phyloP scores from a whole-genome alignment of 306 rosid genomes.

The Trichosanthes truncata region DNA sequence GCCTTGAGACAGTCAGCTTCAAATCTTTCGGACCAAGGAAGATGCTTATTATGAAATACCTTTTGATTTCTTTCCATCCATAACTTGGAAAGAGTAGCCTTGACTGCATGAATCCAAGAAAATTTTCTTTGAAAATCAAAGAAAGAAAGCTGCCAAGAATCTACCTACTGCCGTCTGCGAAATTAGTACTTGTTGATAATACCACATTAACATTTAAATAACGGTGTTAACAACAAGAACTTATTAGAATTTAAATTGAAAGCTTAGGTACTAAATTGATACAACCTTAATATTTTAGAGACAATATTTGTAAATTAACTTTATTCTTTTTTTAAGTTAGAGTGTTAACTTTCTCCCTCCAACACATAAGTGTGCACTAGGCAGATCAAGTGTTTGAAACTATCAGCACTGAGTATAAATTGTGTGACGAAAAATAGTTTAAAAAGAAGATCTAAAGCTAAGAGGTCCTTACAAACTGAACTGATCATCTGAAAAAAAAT shows the following conservation, averaged over 20 bases:
- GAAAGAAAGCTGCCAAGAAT: too few species aligned
- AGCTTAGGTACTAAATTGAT: neutral
- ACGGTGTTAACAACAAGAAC: neutral
- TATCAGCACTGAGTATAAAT: neutral
- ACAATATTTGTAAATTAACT: neutral
- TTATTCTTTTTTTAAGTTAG: neutral
- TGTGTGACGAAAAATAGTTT: neutral
- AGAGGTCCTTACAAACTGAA: neutral
- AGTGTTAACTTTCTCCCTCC: neutral
- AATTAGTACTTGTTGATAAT: neutral
- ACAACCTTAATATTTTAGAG: neutral
- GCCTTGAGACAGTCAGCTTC: too few species aligned
- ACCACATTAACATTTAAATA: too few species aligned
- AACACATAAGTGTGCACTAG: neutral
- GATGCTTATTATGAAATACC: too few species aligned
- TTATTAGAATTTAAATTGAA: neutral
- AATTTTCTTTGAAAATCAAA: too few species aligned
- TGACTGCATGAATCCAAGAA: too few species aligned
- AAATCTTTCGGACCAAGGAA: too few species aligned
- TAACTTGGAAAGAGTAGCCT: too few species aligned
- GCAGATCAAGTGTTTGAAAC: neutral
- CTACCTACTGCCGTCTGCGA: neutral
- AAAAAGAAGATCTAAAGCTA: neutral
- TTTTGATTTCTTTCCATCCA: too few species aligned
- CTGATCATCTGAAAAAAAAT: neutral